These are phyloP conservation scores for Neurospora africana DNA, from an alignment of 495 filamentous ascomycete genomes.

Conservation along the genomic window DNA sequence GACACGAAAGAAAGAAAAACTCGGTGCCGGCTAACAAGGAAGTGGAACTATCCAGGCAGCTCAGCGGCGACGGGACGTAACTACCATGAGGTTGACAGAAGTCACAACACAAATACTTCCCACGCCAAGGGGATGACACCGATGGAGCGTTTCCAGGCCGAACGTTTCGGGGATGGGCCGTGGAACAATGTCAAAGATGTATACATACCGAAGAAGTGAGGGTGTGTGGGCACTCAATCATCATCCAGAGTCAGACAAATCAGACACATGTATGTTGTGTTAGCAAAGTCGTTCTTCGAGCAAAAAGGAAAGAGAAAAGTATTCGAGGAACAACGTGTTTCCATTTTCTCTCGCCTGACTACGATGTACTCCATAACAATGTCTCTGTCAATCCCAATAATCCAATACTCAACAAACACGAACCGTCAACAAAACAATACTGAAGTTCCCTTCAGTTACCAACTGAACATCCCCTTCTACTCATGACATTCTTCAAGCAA, in stretches of 20 bases:
- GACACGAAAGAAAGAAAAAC: not conserved
- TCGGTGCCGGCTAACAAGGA: not conserved
- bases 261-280: not conserved
- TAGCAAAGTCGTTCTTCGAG: not conserved
- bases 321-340: not conserved
- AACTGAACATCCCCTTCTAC: not conserved
- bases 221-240: not conserved
- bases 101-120: not conserved
- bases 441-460: not conserved
- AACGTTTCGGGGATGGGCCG: not conserved
- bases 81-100: not conserved
- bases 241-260: not conserved
- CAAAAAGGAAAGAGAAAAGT: not conserved
- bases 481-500: not conserved
- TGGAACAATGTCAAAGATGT: not conserved
- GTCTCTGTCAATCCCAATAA: not conserved
- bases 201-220: not conserved
- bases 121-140: not conserved
- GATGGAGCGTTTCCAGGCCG: not conserved
- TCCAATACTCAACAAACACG: not conserved
- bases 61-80: not conserved
- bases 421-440: not conserved
- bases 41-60: not conserved
- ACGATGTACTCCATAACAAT: not conserved
- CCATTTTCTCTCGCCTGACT: not conserved